Base-by-base conservation (phyloP, 148 eudicot genomes). In the Gaultheria prostrata region DNA sequence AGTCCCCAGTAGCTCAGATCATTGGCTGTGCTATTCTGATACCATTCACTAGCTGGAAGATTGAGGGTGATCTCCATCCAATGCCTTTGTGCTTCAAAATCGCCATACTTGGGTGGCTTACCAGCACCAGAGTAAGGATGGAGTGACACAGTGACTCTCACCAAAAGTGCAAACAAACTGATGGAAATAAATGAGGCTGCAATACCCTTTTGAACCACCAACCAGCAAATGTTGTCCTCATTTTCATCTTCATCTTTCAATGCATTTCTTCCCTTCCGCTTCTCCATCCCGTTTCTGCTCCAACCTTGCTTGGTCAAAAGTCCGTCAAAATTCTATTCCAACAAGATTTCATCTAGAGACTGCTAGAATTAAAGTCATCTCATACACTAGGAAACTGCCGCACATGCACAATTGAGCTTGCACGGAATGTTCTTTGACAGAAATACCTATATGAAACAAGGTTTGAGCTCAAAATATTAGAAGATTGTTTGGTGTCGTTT, bases 51-150 rank as follows among this genome's bases (percentile, higher is more conserved):
- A 18, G 84, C 86, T 9, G 99, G 98, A 48, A 94, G 93, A 87
- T 92, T 94, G 80, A 88, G 75, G 14, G 99, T 94, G 83, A 96
- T 90, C 92, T 96, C 99, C 99, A 96, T 96, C 99, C 99, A 96
- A 86, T 94, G 99, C 82, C 99, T 87, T 83, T 96, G 99, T 26
- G 99, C 99, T 93, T 96, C 99, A 80, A 89, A 96, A 86, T 96
- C 99, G 43, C 99, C 99, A 54, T 84, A 96, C 77, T 89, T 96
- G n/a, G 99, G 97, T 24, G 94, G 94, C 80, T 90, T 85, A 51
- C 93, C 90, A 43, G 93, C 95, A 35, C 99, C 99, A 8, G 98
- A 94, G 76, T 94, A 96, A 10, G 97, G 94, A 77, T 96, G 95
- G 49, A 94, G 85, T 4, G 99, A 93, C 50, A 94, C 91, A 24